A percentile compares a stretch with the other conserved stretches of the same genome.
Evolutionary conservation across 2,329 filamentous ascomycete species (phyloP).

Genomic region (Cytospora schulzeri): DNA sequence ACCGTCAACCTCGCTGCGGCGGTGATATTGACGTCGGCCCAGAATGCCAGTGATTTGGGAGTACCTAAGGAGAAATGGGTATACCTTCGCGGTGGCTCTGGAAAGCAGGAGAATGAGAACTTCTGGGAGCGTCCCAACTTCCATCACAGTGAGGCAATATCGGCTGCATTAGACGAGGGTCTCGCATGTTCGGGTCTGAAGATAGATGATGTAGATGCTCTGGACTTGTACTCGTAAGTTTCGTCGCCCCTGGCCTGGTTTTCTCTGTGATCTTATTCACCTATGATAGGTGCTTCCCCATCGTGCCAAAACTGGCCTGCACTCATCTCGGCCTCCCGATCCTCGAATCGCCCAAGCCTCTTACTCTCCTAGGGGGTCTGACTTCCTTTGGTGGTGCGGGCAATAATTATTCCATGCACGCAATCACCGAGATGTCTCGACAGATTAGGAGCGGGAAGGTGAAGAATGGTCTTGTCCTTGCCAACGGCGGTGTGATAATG

Average conservation of each 20-base stretch:
- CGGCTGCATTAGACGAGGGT: constrained; percentile 56
- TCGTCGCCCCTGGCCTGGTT: constrained; percentile 9
- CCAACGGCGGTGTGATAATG: constrained; percentile 66
- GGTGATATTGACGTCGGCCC: constrained; percentile 59
- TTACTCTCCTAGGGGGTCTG: constrained; percentile 65
- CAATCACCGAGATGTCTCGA: constrained; percentile 57
- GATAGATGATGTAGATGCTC: constrained; percentile 58
- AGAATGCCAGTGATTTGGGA: constrained; percentile 55
- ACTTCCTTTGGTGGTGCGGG: constrained; percentile 71
- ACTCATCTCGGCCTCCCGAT: constrained; percentile 59
- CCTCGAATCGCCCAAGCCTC: constrained; percentile 47
- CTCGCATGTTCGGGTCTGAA: constrained; percentile 50
- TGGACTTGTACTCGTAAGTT: constrained; percentile 63
- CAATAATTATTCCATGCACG: constrained; percentile 72
- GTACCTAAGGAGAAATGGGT: constrained; percentile 62
- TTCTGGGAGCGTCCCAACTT: constrained; percentile 67
- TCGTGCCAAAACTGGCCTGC: constrained; percentile 68
- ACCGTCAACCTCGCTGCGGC: constrained; percentile 66
- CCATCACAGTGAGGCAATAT: constrained; percentile 59
- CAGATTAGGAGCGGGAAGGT: constrained; percentile 50
- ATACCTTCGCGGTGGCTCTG: constrained; percentile 65
- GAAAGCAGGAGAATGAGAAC: constrained; percentile 58
- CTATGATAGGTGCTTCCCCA: constrained; percentile 64
- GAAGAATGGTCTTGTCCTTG: constrained; percentile 59
- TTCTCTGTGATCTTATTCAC: background rate